These are phyloP conservation scores for Hygrophoropsis aurantiaca DNA, from an alignment of 768 basidiomycete genomes.

Conservation along the genomic window DNA sequence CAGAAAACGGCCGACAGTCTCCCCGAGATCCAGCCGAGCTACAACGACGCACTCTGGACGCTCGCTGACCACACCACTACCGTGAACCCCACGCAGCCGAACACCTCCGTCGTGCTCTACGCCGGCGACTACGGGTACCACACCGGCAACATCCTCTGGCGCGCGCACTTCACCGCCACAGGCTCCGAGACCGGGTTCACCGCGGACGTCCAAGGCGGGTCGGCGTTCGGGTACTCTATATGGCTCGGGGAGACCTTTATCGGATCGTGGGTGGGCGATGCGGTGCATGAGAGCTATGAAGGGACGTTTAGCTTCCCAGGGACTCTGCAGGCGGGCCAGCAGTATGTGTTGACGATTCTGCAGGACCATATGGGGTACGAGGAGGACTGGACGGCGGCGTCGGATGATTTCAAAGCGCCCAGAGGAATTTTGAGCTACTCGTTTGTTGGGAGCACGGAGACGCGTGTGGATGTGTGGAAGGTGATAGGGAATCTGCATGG, in stretches of 20 bases:
- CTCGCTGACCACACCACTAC: slow-evolving; percentile 41
- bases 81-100: slow-evolving; percentile 37
- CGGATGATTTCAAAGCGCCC: slow-evolving; percentile 48
- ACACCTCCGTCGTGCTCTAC: slow-evolving; percentile 44
- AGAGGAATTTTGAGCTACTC: slow-evolving; percentile 48
- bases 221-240: slow-evolving; percentile 48
- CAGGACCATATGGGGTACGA: slow-evolving; percentile 59
- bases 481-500: slow-evolving; percentile 51
- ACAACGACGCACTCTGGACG: slow-evolving; percentile 44
- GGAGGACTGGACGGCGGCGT: slow-evolving; percentile 41
- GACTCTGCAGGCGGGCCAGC: slow-evolving; percentile 18
- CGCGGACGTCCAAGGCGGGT: slow-evolving; percentile 42
- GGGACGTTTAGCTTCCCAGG: slow-evolving; percentile 12
- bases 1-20: slow-evolving; percentile 44
- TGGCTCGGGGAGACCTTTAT: slow-evolving; percentile 50
- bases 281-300: slow-evolving; percentile 11
- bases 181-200: slow-evolving; percentile 45
- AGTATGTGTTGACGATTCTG: slow-evolving; percentile 48
- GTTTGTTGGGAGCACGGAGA: slow-evolving; percentile 40
- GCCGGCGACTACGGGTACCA: slow-evolving; percentile 52
- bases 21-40: slow-evolving; percentile 40
- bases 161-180: slow-evolving; percentile 48
- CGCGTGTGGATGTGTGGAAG: slow-evolving; percentile 45
- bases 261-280: slow-evolving; percentile 36
- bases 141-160: slow-evolving; percentile 53